A percentile compares a stretch with the other conserved stretches of the same genome.
Evolutionary conservation across 805 yeast genomes (phyloP).

Genomic region (Candida chilensis): DNA sequence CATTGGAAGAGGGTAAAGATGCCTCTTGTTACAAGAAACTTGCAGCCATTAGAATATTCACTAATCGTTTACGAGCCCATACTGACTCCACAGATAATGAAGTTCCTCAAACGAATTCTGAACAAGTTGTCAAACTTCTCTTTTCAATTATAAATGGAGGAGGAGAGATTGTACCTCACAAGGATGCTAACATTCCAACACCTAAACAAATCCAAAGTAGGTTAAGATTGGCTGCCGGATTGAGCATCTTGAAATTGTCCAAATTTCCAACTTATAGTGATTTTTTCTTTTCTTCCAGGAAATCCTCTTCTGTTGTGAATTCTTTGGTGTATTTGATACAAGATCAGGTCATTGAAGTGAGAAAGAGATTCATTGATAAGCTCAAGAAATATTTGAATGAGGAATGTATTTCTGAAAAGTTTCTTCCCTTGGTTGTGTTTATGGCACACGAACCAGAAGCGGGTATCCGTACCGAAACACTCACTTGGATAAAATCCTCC

Average conservation of each 20-base stretch:
- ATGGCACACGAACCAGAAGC: constrained; percentile 68
- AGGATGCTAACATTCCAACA: constrained; percentile 41
- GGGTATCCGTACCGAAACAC: constrained; percentile 36
- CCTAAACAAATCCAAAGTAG: constrained; percentile 54
- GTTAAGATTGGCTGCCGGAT: constrained; percentile 62
- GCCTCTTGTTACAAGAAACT: constrained; percentile 38
- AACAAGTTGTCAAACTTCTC: constrained; percentile 60
- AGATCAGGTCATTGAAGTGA: constrained; percentile 54
- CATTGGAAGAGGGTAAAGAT: constrained; percentile 19
- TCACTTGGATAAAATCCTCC: constrained; percentile 67
- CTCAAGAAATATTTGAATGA: constrained; percentile 42
- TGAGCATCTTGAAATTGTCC: constrained; percentile 55
- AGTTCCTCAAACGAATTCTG: constrained; percentile 33
- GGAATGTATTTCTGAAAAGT: constrained; percentile 52
- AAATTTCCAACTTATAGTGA: constrained; percentile 40
- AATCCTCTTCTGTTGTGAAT: constrained; percentile 40
- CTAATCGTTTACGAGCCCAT: constrained; percentile 48
- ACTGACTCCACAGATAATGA: too few species aligned
- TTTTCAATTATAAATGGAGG: constrained; percentile 61
- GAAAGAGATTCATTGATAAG: constrained; percentile 38
- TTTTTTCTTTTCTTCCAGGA: too few species aligned
- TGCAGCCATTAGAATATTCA: constrained; percentile 43
- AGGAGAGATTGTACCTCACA: constrained; percentile 59
- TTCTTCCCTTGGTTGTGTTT: constrained; percentile 60
- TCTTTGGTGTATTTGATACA: constrained; percentile 51